These are phyloP conservation scores for Chlamydomonas sphaeroides DNA, from an alignment of 139 green algal genomes.

Conservation along the genomic window DNA sequence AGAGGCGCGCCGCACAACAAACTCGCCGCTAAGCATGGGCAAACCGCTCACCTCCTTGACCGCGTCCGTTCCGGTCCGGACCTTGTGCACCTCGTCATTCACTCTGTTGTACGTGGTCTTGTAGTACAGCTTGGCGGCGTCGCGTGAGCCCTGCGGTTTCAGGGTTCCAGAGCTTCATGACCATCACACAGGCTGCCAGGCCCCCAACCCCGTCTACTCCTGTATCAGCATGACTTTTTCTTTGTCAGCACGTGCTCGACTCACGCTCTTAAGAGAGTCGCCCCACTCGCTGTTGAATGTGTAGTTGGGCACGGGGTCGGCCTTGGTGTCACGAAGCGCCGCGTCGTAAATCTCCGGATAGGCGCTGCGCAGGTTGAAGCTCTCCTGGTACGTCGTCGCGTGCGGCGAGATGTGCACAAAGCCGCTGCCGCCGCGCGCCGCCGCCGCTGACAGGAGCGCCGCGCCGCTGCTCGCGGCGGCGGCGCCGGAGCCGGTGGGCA, in stretches of 20 bases:
- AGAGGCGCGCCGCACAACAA: background rate
- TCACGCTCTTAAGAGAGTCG: constrained; percentile 46
- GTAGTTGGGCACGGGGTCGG: constrained; percentile 35
- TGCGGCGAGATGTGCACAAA: background rate
- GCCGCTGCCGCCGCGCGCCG: no score
- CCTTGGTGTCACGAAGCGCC: constrained; percentile 19
- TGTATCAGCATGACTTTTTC: no score
- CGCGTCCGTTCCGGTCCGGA: background rate
- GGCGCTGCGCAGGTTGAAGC: background rate
- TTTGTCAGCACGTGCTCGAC: no score
- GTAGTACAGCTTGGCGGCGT: constrained; percentile 5
- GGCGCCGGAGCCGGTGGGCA: no score
- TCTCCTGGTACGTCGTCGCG: background rate
- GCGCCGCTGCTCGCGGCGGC: no score
- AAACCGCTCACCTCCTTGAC: constrained; percentile 3
- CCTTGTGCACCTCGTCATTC: constrained; percentile 42
- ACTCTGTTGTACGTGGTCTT: constrained; percentile 39
- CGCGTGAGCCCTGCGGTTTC: background rate
- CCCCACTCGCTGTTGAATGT: constrained; percentile 49
- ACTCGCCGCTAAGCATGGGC: no score
- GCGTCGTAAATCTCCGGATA: constrained; percentile 43
- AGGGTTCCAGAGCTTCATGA: no score
- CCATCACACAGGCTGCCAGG: no score
- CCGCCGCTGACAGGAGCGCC: no score
- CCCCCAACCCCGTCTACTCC: background rate